These are phyloP conservation scores for Juncus inflexus DNA, from an alignment of 176 grass and related monocot genomes.

Conservation along the genomic window DNA sequence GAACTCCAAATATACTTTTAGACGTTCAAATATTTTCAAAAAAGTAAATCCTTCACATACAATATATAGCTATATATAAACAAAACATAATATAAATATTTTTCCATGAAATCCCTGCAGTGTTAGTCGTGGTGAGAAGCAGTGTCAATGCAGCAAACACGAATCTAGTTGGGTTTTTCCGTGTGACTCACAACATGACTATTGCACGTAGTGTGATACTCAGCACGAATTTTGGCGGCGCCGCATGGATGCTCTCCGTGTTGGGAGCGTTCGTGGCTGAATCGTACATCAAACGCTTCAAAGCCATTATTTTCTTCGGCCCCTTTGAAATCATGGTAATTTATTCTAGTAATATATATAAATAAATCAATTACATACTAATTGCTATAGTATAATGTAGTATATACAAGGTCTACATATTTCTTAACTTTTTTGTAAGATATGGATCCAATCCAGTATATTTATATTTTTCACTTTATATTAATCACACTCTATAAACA, in stretches of 20 bases:
- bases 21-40: no score
- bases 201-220: conserved; percentile 19
- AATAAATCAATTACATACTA: no score
- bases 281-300: conserved; percentile 25
- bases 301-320: conserved; percentile 17
- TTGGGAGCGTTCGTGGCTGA: conserved; percentile 14
- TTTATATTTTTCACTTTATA: no score
- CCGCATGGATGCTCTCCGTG: conserved; percentile 11
- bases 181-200: conserved; percentile 14
- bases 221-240: conserved; percentile 16
- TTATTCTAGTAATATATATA: no score
- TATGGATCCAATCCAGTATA: no score
- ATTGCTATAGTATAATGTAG: no score
- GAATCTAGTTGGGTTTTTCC: conserved; percentile 20
- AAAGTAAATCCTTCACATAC: no score
- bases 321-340: conserved; percentile 12
- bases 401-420: no score
- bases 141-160: conserved; percentile 22
- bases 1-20: background rate
- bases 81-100: no score
- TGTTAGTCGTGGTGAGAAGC: conserved; percentile 24
- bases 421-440: no score
- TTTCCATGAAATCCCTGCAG: background rate
- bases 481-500: no score
- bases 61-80: no score